Evolutionary conservation across 257 asterid genomes (phyloP).

Genomic region (Solanum arcanum): DNA sequence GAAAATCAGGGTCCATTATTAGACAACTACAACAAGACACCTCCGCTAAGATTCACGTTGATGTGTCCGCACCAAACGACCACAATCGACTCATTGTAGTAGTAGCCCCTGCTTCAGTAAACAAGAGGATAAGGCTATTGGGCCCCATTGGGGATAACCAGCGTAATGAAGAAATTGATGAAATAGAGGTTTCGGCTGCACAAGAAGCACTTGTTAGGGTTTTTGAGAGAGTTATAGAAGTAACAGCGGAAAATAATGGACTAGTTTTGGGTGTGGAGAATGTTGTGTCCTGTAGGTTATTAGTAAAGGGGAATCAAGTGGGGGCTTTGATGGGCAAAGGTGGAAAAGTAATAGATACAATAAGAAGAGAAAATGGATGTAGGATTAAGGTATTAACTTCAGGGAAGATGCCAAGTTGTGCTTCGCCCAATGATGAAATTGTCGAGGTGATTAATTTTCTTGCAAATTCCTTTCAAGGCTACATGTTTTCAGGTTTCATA

Average conservation of each 20-base stretch:
- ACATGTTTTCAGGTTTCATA: not conserved
- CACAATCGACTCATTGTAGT: constrained; percentile 49
- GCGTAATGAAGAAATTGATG: not conserved
- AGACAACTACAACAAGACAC: constrained; percentile 57
- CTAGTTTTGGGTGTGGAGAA: constrained; percentile 24
- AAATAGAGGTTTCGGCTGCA: constrained; percentile 52
- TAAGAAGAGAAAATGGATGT: constrained; percentile 60
- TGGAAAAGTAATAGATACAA: constrained; percentile 57
- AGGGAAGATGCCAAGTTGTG: constrained; percentile 20
- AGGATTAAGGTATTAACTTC: constrained; percentile 41
- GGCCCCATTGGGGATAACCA: not conserved
- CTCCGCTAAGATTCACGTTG: constrained; percentile 46
- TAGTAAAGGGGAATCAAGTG: constrained; percentile 42
- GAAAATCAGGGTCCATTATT: constrained; percentile 58
- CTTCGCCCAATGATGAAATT: constrained; percentile 34
- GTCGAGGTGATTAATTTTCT: constrained; percentile 53
- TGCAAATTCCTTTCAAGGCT: not conserved
- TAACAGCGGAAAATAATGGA: constrained; percentile 49
- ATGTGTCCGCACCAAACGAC: constrained; percentile 22
- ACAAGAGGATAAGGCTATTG: constrained; percentile 13
- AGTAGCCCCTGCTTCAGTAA: constrained; percentile 22
- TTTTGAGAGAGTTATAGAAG: constrained; percentile 63
- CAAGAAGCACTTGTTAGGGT: constrained; percentile 67
- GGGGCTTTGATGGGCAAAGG: constrained; percentile 75
- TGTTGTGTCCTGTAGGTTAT: constrained; percentile 45